Base-by-base conservation (phyloP, 176 grass and related monocot genomes). In the Phyllostachys edulis region DNA sequence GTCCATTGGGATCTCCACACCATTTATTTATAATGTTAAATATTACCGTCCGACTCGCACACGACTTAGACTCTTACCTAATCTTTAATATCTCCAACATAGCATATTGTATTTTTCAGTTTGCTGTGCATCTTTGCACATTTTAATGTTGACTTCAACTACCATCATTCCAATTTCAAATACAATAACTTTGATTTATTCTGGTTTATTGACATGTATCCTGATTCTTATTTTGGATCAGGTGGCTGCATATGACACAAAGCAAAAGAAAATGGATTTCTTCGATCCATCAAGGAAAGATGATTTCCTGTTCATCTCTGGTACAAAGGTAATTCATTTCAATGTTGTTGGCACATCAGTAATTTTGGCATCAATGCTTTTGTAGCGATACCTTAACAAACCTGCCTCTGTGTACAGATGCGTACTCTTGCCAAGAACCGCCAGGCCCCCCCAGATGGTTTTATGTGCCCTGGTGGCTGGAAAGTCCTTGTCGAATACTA, bases 401-500 rank as follows among this genome's bases (percentile, higher is more conserved):
- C 14, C 61, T 46, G 7, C 69, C 67, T 51, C 62, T 5, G 9
- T 46, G 34, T 44, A 55, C 84, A 98, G 96, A 98, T 98, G 96
- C 85, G 96, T 6, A 90, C 87, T 72, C 91, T 98, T 71, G 96
- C 93, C 49, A 95, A 93, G 84, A 98, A 98, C 66, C 85, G 83
- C 1, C 67, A 87, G 85, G 93, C 52, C 55, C 96, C 96, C 71
- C 95, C 95, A 11, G 90, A 98, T 73, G 95, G 95, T 37, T 98
- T 98, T 64, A 98, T 98, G 95, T 98, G 95, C 89, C 92, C 92
- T 0, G 92, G 95, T 54, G 95, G 95, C 66, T 98, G 95, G 95
- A 84, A 98, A 61, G 95, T 98, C 47, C 87, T 98, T 7, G 92
- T 95, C 0, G 95, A 98, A 16, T 98, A 95, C 79, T 98, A 98